Conservation (phyloP, 2,329 filamentous ascomycete species). For the Clonostachys solani region DNA sequence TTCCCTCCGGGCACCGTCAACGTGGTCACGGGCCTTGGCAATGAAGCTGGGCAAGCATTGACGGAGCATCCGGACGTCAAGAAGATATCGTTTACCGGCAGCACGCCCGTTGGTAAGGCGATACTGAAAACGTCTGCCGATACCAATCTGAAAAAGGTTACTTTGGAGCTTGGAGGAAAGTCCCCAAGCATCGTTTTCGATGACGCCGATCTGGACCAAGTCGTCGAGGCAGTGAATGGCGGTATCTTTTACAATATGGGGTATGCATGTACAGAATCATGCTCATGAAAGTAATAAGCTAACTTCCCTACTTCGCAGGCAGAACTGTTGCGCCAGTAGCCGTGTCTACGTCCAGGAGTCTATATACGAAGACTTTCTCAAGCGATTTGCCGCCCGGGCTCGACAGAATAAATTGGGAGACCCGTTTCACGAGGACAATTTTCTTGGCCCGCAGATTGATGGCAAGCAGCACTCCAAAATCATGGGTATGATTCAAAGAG, state of each 20-base stretch:
- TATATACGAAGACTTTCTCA: constrained; percentile 54
- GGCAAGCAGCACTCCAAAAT: constrained; percentile 29
- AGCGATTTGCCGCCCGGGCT: constrained; percentile 53
- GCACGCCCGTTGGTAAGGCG: constrained; percentile 60
- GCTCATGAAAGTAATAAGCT: constrained; percentile 71
- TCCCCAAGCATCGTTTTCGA: constrained; percentile 97
- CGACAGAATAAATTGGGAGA: constrained; percentile 27
- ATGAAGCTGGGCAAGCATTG: constrained; percentile 73
- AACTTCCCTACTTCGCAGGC: constrained; percentile 48
- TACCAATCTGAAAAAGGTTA: constrained; percentile 75
- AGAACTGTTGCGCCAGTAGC: constrained; percentile 1
- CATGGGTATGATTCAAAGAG: constrained; percentile 20
- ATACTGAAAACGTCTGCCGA: constrained; percentile 86
- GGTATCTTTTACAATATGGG: constrained; percentile 25
- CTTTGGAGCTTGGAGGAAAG: constrained; percentile 91
- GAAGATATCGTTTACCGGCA: constrained; percentile 95
- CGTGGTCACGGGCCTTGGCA: constrained; percentile 73
- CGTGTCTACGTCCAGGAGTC: constrained; percentile 55
- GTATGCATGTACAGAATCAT: constrained; percentile 72
- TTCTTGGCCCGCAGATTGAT: constrained; percentile 45
- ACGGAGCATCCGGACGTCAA: constrained; percentile 69
- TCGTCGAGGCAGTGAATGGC: constrained; percentile 50
- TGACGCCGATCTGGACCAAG: constrained; percentile 85
- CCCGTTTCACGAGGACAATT: constrained; percentile 43
- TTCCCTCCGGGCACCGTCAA: constrained; percentile 90